Evolutionary conservation across 208 protist genomes (phyloP), one percentile per base, ranked within the genome.

Genomic region (Trypanosoma avium): DNA sequence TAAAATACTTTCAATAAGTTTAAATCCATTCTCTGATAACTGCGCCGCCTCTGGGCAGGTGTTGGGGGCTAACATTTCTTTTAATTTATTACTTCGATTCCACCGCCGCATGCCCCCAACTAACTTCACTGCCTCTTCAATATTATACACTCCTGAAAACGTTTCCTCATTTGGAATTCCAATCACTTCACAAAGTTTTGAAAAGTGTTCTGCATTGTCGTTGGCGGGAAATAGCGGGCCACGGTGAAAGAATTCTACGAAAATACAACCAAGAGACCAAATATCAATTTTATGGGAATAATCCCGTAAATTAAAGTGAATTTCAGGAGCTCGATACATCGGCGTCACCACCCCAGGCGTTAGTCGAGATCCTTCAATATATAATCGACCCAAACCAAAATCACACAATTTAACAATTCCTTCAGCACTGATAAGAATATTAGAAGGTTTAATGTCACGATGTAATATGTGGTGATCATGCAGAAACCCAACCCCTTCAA

Each of bases 221-320:
- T 74, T 65, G 8, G 93, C 90, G 32, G 65, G 75, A 40, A 99
- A 99, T 13, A 99, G 84, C 7, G 98, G 98, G 38, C 89, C 77
- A 35, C 98, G 97, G 3, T 99, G 62, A 46, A 99, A 91, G 13
- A 99, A 71, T 79, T 99, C 98, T 4, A 96, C 98, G 35, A 99
- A 75, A 27, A 99, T 98, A 84, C 97, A 99, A 17, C 94, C 97
- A 4, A 86, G 60, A 12, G 94, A 98, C 97, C 96, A 99, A 17
- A 98, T 81, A 75, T 98, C 97, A 71, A 99, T 94, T 21, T 90
- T 78, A 43, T 96, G 87, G 0, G 93, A 97, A 61, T 94, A 94
- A 70, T 92, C 85, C 10, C 50, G 46, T 10, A 88, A 54, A 40
- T 93, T 92, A 36, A 98, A 84, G 55, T 97, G 82, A 17, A 98